Base-by-base conservation (phyloP, 2,329 filamentous ascomycete genomes). In the Scorias spongiosa region DNA sequence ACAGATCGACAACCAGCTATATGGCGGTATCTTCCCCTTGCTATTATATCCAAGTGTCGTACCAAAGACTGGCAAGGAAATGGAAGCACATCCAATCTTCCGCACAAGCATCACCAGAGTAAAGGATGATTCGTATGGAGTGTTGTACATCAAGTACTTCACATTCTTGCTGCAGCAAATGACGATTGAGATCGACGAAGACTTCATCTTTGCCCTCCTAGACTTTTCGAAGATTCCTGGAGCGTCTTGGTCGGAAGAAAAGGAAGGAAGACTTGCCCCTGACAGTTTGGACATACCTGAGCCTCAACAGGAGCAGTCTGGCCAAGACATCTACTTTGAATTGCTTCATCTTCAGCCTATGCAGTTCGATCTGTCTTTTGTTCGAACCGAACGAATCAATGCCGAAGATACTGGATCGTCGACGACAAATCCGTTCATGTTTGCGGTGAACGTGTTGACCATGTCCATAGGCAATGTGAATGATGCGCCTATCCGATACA, bases 391-490 rank as follows among this genome's bases (percentile, higher is more conserved):
- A 62, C 79, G 87, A 10, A 83, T 98, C 66, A 98, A 98, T 51
- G 89, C 85, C 2, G 89, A 96, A 61, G 88, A 96, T 61, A 93
- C 91, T 54, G 83, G 87, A 40, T 86, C 85, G 40, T 67, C 66
- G 11, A 86, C 86, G 1, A 79, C 77, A 37, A 98, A 94, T 58
- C 93, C 93, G 1, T 74, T 98, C 62, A 96, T 96, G 88, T 98
- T 96, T 68, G 88, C 95, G 60, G 80, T 96, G 62, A 96, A 98
- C 58, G 85, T 96, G 52, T 80, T 98, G 70, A 96, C 93, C 1
- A 98, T 98, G 91, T 93, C 91, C 11, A 91, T 98, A 56, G 91
- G 91, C 50, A 98, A 98, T 56, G 86, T 98, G 69, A 98, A 98
- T 56, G 93, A 98, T 63, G 91, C 91, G 6, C 93, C 91, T 0